Evolutionary conservation across 176 grass and related monocot species (phyloP).

Genomic region (Triticum aestivum): IWGSC_CS_RefSeq_v2.1 NC_057804.1:17658175-17658674

Average conservation of each 20-base stretch:
- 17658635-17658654: conserved; percentile 25
- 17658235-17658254: no score
- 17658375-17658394: background rate
- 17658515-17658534: conserved; percentile 41
- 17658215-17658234: no score
- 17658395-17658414: conserved; percentile 26
- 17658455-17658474: conserved; percentile 62
- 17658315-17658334: background rate
- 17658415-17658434: conserved; percentile 64
- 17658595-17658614: conserved; percentile 33
- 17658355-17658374: background rate
- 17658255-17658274: no score
- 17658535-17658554: background rate
- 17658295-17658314: background rate
- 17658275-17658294: background rate
- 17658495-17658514: conserved; percentile 58
- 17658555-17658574: background rate
- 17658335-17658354: background rate
- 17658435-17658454: conserved; percentile 59
- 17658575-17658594: background rate
- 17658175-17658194: no score
- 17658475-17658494: conserved; percentile 64
- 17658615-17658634: conserved; percentile 86
- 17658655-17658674: conserved; percentile 35
- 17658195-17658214: no score